Evolutionary conservation across 2,329 filamentous ascomycete species (phyloP).

Genomic region (Colletotrichum sp.): DNA sequence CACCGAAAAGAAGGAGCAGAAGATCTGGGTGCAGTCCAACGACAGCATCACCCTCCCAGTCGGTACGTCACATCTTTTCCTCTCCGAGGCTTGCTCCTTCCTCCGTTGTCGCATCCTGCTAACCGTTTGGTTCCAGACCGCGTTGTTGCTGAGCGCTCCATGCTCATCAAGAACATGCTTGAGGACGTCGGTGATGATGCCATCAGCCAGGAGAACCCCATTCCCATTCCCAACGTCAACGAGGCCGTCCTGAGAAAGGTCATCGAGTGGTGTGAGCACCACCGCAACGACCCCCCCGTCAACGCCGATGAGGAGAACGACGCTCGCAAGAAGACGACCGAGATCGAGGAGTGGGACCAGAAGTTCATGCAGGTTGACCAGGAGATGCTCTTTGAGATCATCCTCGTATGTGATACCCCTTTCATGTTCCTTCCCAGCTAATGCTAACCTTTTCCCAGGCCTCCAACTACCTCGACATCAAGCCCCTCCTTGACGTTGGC

Average conservation of each 20-base stretch:
- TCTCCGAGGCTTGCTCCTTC: background rate
- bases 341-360: constrained; percentile 99
- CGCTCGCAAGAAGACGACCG: constrained; percentile 95
- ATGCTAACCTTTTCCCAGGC: constrained; percentile 59
- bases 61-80: constrained; percentile 26
- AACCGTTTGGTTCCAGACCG: constrained; percentile 62
- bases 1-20: constrained; percentile 36
- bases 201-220: constrained; percentile 64
- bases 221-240: constrained; percentile 93
- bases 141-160: constrained; percentile 84
- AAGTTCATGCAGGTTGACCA: constrained; percentile 99
- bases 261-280: constrained; percentile 96
- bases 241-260: constrained; percentile 95
- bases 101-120: background rate
- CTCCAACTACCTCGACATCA: constrained; percentile 98
- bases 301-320: constrained; percentile 89
- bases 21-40: constrained; percentile 57
- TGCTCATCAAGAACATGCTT: constrained; percentile 98
- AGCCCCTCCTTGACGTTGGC: constrained; percentile 94
- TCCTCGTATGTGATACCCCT: constrained; percentile 70
- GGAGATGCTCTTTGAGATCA: constrained; percentile 99
- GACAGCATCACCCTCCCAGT: constrained; percentile 52
- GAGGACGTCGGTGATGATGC: constrained; percentile 81
- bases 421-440: background rate
- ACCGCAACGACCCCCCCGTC: constrained; percentile 82